Conservation (phyloP, 2,329 filamentous ascomycete genomes). For the Trichoderma oligosporum region DNA sequence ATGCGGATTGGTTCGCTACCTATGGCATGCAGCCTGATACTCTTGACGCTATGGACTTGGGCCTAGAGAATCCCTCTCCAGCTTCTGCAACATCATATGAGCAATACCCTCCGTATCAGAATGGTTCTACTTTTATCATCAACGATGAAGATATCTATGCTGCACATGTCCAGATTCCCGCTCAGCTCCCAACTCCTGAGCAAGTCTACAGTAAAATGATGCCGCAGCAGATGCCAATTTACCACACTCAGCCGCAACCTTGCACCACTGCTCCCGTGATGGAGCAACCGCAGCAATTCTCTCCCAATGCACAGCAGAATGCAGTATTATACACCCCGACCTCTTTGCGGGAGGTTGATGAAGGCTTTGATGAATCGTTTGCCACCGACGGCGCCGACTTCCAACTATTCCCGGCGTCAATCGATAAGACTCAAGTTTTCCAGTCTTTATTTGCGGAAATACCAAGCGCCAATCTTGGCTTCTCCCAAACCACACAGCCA, state of each 20-base stretch:
- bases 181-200: slow-evolving; percentile 40
- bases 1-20: slow-evolving; percentile 43
- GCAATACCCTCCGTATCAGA: slow-evolving; percentile 59
- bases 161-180: slow-evolving; percentile 54
- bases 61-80: slow-evolving; percentile 39
- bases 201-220: slow-evolving; percentile 45
- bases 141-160: slow-evolving; percentile 61
- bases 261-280: slow-evolving; percentile 24
- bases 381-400: slow-evolving; percentile 57
- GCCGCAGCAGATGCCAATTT: slow-evolving; percentile 39
- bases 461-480: slow-evolving; percentile 49
- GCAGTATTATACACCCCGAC: slow-evolving; percentile 66
- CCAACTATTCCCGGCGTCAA: slow-evolving; percentile 52
- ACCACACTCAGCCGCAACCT: slow-evolving; percentile 26
- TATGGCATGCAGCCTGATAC: slow-evolving; percentile 32
- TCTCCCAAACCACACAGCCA: slow-evolving; percentile 50
- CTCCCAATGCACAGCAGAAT: slow-evolving; percentile 64
- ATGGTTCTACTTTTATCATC: slow-evolving; percentile 58
- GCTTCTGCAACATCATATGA: slow-evolving; percentile 38
- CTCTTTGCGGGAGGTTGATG: slow-evolving; percentile 59
- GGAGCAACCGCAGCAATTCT: slow-evolving; percentile 56
- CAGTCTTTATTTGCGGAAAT: slow-evolving; percentile 49
- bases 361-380: slow-evolving; percentile 57
- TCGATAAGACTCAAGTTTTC: slow-evolving; percentile 40
- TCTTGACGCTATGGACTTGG: slow-evolving; percentile 42